Base-by-base conservation (phyloP, 139 green algal genomes). In the Coccomyxa sp. region DNA sequence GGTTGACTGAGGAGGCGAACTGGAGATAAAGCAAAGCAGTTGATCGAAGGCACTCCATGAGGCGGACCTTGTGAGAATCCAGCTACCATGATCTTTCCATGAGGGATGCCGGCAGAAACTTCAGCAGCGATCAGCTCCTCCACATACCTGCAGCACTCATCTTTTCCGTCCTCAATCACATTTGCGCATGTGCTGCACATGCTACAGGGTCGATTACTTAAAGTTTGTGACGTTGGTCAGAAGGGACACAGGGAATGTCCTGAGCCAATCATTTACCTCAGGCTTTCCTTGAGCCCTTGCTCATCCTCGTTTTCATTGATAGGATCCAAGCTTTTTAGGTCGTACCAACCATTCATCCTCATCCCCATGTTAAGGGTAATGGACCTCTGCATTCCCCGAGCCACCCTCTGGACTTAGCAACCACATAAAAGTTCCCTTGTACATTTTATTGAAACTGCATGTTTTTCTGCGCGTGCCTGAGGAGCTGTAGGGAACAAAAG, bases 331-430 rank as follows among this genome's bases (percentile, higher is more conserved):
- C 58, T 87, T 1, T 83, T 71, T 59, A 93, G 92, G 87, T 94
- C 89, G 68, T 90, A 94, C 90, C 90, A 90, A 77, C 27, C n/a
- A 58, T 83, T 67, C 91, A 93, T 93, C 13, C 25, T 58, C 90
- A 93, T 93, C 60, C 91, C 90, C 76, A 87, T 88, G 78, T 94
- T 94, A 21, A 93, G 67, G 14, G 86, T 90, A 75, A 94, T 92
- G 21, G 90, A 79, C 0, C 90, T 85, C 82, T 90, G 83, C 28
- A 84, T 77, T 9, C 16, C 11, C 18, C 45, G 18, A 23, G 13
- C 81, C 13, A 71, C 30, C 1, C 74, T 78, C 3, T 21, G 27
- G 9, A 21, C 25, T 78, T 38, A 27, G 14, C 7, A 3, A 78
- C 14, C 23, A 31, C 28, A 38, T 27, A 78, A 78, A 16, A 78